phyloP scores from a whole-genome alignment of 169 alveolate genomes.

The Perkinsus chesapeaki region DNA sequence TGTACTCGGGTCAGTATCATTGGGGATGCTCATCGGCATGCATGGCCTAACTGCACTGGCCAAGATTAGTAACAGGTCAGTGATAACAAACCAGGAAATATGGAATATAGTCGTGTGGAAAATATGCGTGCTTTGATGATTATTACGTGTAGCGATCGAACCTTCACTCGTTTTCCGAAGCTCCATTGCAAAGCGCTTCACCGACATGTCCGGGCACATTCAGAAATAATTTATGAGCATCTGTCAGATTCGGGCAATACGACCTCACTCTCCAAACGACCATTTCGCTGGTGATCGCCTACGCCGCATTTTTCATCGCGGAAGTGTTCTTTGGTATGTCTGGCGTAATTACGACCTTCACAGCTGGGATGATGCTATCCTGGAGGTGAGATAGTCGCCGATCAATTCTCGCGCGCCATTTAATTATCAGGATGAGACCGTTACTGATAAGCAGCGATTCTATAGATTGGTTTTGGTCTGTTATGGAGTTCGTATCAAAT shows the following conservation, averaged over 20 bases:
- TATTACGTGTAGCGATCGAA: too few relatives aligned
- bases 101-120: too few relatives aligned
- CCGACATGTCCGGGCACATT: too few relatives aligned
- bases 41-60: background rate
- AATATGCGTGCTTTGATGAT: too few relatives aligned
- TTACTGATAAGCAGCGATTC: background rate
- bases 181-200: too few relatives aligned
- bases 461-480: background rate
- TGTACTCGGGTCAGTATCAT: background rate
- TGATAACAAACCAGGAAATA: too few relatives aligned
- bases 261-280: background rate
- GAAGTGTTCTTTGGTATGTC: background rate
- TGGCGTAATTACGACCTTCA: background rate
- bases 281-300: background rate
- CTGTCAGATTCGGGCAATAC: background rate
- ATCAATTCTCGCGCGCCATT: background rate
- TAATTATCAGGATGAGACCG: background rate
- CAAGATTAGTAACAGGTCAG: background rate
- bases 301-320: background rate
- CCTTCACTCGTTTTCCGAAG: too few relatives aligned
- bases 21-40: background rate
- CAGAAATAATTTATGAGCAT: too few relatives aligned
- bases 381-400: background rate
- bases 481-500: background rate
- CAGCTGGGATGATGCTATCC: background rate